Percentiles rank a stretch among this genome's conserved stretches.
phyloP scores from a whole-genome alignment of 106 monocot species.

The Iris macrosiphon region DNA sequence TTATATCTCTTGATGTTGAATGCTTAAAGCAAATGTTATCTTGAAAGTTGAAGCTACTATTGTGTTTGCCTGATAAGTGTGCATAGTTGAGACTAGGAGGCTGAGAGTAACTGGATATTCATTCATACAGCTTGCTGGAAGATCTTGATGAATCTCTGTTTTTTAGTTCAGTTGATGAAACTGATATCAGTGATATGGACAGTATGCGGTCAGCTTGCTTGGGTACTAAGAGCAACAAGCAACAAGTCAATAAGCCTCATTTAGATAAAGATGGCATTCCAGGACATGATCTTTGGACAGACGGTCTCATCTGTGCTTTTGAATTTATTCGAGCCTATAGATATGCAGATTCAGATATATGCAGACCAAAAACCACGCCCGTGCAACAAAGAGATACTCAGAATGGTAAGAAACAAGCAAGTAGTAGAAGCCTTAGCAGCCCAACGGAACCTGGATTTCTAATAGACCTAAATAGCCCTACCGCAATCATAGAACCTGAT shows the following conservation, averaged over 20 bases:
- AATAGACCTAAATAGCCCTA: conserved; percentile 9
- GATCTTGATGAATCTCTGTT: not conserved
- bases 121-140: not conserved
- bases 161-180: not conserved
- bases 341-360: not conserved
- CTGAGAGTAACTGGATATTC: no score
- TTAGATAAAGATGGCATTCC: conserved; percentile 22
- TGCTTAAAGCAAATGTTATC: no score
- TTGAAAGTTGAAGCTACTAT: no score
- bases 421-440: conserved; percentile 6
- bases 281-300: conserved; percentile 43
- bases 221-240: conserved; percentile 17
- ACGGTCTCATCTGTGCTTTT: conserved; percentile 72
- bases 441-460: conserved; percentile 10
- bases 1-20: no score
- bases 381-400: not conserved
- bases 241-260: conserved; percentile 25
- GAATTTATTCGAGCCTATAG: conserved; percentile 40
- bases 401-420: conserved; percentile 11
- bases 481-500: not conserved
- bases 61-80: no score
- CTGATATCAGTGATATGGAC: conserved; percentile 11
- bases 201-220: not conserved
- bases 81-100: no score
- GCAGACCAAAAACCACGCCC: conserved; percentile 2